A percentile compares a stretch with the other conserved stretches of the same genome.
Conservation (phyloP, 257 asterid species). For the Voacanga thouarsii region DNA sequence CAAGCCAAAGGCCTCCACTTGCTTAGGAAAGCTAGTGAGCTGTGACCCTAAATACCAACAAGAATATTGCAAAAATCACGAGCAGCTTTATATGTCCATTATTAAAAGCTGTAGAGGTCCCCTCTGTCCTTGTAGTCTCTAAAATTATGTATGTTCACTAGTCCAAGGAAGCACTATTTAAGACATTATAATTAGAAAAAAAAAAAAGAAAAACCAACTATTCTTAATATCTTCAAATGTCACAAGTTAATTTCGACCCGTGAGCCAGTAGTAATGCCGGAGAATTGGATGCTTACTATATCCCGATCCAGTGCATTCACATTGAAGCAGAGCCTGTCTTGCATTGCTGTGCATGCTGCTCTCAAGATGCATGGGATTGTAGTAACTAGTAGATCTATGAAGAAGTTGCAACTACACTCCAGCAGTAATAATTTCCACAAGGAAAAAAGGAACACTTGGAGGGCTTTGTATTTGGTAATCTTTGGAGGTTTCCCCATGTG, state of each 20-base stretch:
- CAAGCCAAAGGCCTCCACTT: conserved; percentile 3
- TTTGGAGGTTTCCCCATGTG: conserved; percentile 40
- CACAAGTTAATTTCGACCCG: not conserved
- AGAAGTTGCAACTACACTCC: conserved; percentile 6
- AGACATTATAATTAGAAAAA: not conserved
- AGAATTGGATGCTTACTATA: too few relatives aligned
- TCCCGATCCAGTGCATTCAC: not conserved
- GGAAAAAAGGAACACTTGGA: conserved; percentile 19
- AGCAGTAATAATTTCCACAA: not conserved
- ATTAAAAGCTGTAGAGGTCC: not conserved
- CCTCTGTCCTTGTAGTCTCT: not conserved
- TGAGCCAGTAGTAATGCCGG: not conserved
- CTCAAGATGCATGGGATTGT: too few relatives aligned
- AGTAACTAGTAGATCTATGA: not conserved
- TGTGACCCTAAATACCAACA: conserved; percentile 14
- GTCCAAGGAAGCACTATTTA: not conserved
- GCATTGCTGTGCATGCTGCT: not conserved
- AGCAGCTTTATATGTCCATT: conserved; percentile 3
- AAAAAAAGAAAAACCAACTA: too few relatives aligned
- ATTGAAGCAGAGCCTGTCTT: not conserved
- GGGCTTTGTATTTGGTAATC: conserved; percentile 23
- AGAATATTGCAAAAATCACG: conserved; percentile 2
- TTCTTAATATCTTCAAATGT: not conserved
- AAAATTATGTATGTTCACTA: not conserved
- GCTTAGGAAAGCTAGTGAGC: conserved; percentile 6